Base-by-base conservation (phyloP, 2,329 filamentous ascomycete genomes). In the Colletotrichum chlorophyti region DNA sequence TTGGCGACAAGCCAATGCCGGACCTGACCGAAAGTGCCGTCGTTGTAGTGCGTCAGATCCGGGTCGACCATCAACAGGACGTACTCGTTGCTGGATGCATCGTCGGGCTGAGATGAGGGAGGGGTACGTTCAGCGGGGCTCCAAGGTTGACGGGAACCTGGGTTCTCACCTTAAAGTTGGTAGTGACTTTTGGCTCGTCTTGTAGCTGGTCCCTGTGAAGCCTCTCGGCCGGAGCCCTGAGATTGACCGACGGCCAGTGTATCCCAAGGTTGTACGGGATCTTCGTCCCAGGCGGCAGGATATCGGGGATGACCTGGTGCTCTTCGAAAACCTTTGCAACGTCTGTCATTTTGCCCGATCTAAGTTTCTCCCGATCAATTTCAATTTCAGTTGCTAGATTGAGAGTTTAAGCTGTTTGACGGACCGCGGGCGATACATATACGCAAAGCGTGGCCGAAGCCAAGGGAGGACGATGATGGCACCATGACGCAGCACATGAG, bases 1-100 rank as follows among this genome's bases (percentile, higher is more conserved):
- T 48, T 37, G 14, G 31, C n/a, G 45, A 48, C 45, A 12, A 48
- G 45, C 45, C 45, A 48, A 23, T 48, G 45, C n/a, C 45, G 45
- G 19, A 48, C 45, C 45, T 48, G 45, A 14, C 45, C 45, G 14
- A 48, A 48, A 11, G 21, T 27, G 14, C 45, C 14, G 31, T 48
- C 45, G n/a, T 48, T 48, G 45, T 48, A 48, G 21, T 17, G 45
- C 19, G 45, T 37, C 12, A 48, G 31, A 23, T 48, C 45, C 9
- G 45, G 45, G 31, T 48, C 45, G 29, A 48, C 45, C 45, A 48
- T 48, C 5, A 48, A n/a, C 15, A 48, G 31, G 21, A 48, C 21
- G 21, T 32, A 48, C 10, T 37, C 19, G 6, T 37, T 31, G 14
- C n/a, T 5, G 21, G 19, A 19, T 17, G 21, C 45, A 26, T 17